These are phyloP conservation scores for Solioccasus polychromus DNA, from an alignment of 768 basidiomycete species.

Conservation along the genomic window DNA sequence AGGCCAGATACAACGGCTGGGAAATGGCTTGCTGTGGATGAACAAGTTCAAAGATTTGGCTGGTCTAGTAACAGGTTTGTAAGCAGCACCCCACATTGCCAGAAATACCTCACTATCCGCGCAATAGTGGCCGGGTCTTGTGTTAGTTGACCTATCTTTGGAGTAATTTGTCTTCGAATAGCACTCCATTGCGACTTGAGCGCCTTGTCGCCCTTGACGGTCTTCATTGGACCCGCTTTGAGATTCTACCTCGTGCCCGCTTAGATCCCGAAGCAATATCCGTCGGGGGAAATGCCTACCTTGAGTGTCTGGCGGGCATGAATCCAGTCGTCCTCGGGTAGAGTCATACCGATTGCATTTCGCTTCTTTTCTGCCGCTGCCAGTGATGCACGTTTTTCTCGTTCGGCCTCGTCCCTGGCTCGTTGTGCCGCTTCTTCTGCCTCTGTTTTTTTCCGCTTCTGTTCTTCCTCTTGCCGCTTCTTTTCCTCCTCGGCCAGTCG, in stretches of 20 bases:
- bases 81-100: slow-evolving; percentile 10
- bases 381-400: slow-evolving; percentile 35
- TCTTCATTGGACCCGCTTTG: slow-evolving; percentile 61
- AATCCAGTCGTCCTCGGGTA: slow-evolving; percentile 64
- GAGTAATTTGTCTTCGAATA: slow-evolving; percentile 74
- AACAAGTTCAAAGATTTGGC: slow-evolving; percentile 43
- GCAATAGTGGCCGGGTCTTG: slow-evolving; percentile 59
- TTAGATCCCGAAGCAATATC: slow-evolving; percentile 23
- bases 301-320: slow-evolving; percentile 50
- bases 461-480: slow-evolving; percentile 40
- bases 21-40: slow-evolving; percentile 28
- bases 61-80: slow-evolving; percentile 29
- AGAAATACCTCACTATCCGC: slow-evolving; percentile 53
- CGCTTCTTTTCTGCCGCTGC: slow-evolving; percentile 39
- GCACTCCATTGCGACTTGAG: slow-evolving; percentile 62
- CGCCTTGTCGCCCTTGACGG: slow-evolving; percentile 56
- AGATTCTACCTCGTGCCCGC: slow-evolving; percentile 41
- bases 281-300: slow-evolving; percentile 36
- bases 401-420: slow-evolving; percentile 33
- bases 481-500: slow-evolving; percentile 43
- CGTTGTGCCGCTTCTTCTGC: slow-evolving; percentile 30
- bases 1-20: slow-evolving; percentile 60
- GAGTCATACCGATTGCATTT: slow-evolving; percentile 48
- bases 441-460: slow-evolving; percentile 35
- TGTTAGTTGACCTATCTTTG: slow-evolving; percentile 85